Conservation (phyloP, 768 basidiomycete species). For the Harrya chromipes region DNA sequence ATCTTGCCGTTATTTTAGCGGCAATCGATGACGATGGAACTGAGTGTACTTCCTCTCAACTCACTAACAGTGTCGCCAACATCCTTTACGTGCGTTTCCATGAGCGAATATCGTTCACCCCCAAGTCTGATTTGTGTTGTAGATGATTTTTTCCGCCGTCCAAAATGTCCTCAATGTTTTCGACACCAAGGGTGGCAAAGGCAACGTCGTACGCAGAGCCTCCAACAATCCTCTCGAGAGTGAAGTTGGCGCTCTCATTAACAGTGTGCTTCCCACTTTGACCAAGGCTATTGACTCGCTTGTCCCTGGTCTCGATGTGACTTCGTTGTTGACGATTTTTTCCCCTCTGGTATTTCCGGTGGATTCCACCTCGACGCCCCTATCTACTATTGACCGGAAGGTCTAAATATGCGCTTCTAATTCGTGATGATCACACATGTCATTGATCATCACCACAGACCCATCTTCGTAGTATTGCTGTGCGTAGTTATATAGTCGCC, state of each 20-base stretch:
- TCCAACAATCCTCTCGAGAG: background rate
- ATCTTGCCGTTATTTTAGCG: constrained; percentile 23
- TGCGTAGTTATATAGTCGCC: no score
- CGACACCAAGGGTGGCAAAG: background rate
- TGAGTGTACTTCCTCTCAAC: constrained; percentile 21
- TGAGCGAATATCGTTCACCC: background rate
- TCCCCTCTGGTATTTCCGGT: constrained; percentile 16
- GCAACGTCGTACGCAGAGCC: background rate
- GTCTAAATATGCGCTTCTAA: constrained; percentile 7
- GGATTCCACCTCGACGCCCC: constrained; percentile 15
- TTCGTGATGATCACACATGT: background rate
- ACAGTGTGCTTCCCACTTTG: constrained; percentile 19
- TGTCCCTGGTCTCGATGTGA: constrained; percentile 24
- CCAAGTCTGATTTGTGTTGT: background rate
- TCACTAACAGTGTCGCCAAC: constrained; percentile 23
- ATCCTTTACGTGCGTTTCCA: constrained; percentile 20
- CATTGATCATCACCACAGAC: no score
- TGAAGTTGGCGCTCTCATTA: background rate
- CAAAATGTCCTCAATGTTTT: constrained; percentile 19
- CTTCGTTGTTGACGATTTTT: constrained; percentile 16
- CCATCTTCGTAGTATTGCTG: no score
- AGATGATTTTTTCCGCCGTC: constrained; percentile 29
- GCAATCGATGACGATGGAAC: constrained; percentile 14
- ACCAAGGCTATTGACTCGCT: constrained; percentile 12
- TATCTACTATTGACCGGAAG: constrained; percentile 21